Evolutionary conservation across 1,284 basidiomycete genomes (phyloP).

Genomic region (Taiwanofungus camphoratus): DNA sequence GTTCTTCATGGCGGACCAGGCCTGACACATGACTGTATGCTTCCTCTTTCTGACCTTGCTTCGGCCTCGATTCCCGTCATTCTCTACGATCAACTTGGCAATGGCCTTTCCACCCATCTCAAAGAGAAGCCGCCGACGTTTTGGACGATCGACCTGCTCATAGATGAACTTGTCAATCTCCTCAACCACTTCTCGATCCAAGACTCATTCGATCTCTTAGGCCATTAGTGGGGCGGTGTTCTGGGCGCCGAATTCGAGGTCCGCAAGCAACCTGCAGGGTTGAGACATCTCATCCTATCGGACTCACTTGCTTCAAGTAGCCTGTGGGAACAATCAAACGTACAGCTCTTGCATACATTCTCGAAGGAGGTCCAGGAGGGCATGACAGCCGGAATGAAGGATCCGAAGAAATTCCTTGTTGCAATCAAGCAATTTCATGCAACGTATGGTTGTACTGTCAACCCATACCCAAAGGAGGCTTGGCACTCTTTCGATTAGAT

Average conservation of each 20-base stretch:
- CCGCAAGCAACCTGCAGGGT: constrained; percentile 22
- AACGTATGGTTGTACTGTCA: constrained; percentile 19
- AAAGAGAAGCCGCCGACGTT: constrained; percentile 25
- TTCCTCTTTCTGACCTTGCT: constrained; percentile 22
- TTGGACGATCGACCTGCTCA: constrained; percentile 29
- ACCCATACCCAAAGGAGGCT: constrained; percentile 19
- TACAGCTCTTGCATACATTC: constrained; percentile 15
- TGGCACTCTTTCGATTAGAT: constrained; percentile 7
- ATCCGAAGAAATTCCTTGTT: constrained; percentile 22
- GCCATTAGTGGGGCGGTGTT: constrained; percentile 33
- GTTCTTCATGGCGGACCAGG: constrained; percentile 33
- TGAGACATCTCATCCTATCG: constrained; percentile 26
- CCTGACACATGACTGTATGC: constrained; percentile 23
- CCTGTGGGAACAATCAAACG: constrained; percentile 21
- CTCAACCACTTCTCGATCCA: constrained; percentile 22
- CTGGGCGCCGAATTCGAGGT: constrained; percentile 23
- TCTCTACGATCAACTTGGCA: constrained; percentile 33
- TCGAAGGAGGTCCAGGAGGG: constrained; percentile 24
- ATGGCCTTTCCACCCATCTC: constrained; percentile 27
- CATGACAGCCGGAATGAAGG: constrained; percentile 20
- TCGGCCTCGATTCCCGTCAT: constrained; percentile 23
- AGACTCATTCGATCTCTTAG: constrained; percentile 25
- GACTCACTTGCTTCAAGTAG: constrained; percentile 22
- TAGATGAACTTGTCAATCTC: constrained; percentile 29
- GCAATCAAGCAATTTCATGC: constrained; percentile 21